A percentile compares a stretch with the other conserved stretches of the same genome.
Conservation (phyloP, 495 filamentous ascomycete species). For the Penicillium soppii region DNA sequence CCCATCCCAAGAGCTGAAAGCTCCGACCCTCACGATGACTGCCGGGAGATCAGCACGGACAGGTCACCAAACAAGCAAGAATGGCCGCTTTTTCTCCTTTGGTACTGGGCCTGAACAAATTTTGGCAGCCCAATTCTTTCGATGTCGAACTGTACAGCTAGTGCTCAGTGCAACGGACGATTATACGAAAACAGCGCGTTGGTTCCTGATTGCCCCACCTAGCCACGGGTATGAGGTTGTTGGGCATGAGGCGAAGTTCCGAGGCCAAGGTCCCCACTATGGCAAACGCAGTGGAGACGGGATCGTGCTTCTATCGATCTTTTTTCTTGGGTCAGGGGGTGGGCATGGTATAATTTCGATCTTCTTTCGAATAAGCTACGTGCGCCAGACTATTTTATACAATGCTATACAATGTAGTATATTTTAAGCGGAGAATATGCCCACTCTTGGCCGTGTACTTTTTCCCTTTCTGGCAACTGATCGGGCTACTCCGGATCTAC, state of each 20-base stretch:
- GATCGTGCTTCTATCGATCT: background rate
- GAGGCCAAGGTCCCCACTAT: background rate
- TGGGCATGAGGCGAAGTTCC: background rate
- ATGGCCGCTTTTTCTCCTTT: background rate
- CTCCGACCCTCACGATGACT: constrained; percentile 10
- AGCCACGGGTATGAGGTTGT: no score
- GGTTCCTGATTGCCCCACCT: no score
- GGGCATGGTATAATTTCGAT: background rate
- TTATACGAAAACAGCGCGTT: no score
- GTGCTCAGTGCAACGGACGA: no score
- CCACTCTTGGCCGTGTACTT: background rate
- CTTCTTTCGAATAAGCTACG: background rate
- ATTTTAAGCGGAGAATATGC: no score
- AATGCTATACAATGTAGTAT: no score
- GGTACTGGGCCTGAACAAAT: no score
- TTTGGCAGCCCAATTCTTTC: no score
- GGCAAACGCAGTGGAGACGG: background rate
- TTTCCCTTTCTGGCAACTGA: background rate
- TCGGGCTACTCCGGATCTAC: background rate
- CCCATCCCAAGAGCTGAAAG: constrained; percentile 20
- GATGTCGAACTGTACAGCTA: no score
- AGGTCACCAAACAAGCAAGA: background rate
- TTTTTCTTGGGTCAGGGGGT: background rate
- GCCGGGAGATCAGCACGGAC: background rate
- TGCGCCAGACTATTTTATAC: no score